These are phyloP conservation scores for Colletotrichum sp. DNA, from an alignment of 2,329 filamentous ascomycete species.

Conservation along the genomic window DNA sequence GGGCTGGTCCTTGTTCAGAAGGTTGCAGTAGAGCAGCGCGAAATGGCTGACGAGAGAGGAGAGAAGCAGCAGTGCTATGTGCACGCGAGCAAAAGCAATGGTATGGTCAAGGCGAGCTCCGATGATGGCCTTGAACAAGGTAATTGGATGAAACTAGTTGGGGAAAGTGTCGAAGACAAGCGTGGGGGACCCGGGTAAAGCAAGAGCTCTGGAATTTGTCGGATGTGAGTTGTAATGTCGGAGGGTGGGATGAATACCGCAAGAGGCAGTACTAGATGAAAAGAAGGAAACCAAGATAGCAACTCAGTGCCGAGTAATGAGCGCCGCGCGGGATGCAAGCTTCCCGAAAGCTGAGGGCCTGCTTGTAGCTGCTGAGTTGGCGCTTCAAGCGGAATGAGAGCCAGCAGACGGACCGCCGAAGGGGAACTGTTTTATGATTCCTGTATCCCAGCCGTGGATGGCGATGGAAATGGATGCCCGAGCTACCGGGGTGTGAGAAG, in stretches of 20 bases:
- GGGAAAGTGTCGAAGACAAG: background rate
- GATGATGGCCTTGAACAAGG: background rate
- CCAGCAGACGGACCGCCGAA: background rate
- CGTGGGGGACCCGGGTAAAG: conserved; percentile 11
- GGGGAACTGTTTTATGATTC: background rate
- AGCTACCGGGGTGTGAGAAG: background rate
- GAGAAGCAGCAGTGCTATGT: background rate
- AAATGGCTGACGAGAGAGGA: conserved; percentile 6
- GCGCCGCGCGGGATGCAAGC: background rate
- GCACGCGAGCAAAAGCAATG: conserved; percentile 15
- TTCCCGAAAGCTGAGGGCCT: background rate
- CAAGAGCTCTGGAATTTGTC: conserved; percentile 16
- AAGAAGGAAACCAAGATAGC: background rate
- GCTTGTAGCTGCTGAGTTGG: background rate
- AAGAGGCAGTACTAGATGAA: background rate
- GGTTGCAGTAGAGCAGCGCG: background rate
- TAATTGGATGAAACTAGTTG: background rate
- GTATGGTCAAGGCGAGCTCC: background rate
- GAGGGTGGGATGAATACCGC: conserved; percentile 5
- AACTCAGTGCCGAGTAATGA: background rate
- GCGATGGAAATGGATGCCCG: conserved; percentile 5
- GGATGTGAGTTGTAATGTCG: background rate
- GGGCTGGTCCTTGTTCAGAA: conserved; percentile 8
- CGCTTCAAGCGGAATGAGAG: background rate
- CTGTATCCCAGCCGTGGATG: background rate